Conservation (phyloP, 2,329 filamentous ascomycete species). For the Cladosporium sp. region DNA sequence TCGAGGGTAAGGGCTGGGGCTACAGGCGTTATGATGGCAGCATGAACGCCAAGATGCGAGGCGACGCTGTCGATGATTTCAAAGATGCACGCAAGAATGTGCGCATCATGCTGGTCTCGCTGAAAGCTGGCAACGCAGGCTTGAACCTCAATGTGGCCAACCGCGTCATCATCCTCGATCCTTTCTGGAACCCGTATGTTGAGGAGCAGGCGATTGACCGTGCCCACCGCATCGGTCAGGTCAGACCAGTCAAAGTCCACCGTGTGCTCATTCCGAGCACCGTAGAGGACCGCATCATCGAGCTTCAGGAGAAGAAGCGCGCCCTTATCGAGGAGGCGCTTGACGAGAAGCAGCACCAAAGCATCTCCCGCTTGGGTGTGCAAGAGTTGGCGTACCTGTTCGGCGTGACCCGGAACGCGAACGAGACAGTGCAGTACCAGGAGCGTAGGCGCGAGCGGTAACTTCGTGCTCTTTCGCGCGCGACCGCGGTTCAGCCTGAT, state of each 20-base stretch:
- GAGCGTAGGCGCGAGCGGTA: constrained; percentile 13
- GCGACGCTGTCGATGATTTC: constrained; percentile 67
- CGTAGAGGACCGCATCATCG: constrained; percentile 83
- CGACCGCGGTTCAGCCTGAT: too few species aligned
- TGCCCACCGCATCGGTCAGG: constrained; percentile 83
- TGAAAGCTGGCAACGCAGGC: constrained; percentile 81
- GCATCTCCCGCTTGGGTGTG: constrained; percentile 64
- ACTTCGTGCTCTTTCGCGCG: background rate
- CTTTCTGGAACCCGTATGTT: constrained; percentile 92
- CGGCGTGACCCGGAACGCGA: constrained; percentile 38
- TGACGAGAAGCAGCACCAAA: constrained; percentile 69
- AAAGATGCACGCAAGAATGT: constrained; percentile 59
- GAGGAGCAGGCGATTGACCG: constrained; percentile 92
- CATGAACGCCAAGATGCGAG: constrained; percentile 67
- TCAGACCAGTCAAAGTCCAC: constrained; percentile 72
- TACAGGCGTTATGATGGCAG: constrained; percentile 75
- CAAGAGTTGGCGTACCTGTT: constrained; percentile 73
- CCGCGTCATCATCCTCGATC: constrained; percentile 86
- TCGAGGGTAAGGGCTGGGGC: constrained; percentile 57
- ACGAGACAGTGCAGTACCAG: constrained; percentile 28
- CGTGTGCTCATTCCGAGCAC: constrained; percentile 74
- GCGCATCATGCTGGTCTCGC: constrained; percentile 71
- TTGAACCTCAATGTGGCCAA: constrained; percentile 82
- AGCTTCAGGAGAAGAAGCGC: constrained; percentile 76
- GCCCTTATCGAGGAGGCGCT: constrained; percentile 75